A percentile compares a stretch with the other conserved stretches of the same genome.
phyloP scores from a whole-genome alignment of 306 rosid species.

The Prunus padus region DNA sequence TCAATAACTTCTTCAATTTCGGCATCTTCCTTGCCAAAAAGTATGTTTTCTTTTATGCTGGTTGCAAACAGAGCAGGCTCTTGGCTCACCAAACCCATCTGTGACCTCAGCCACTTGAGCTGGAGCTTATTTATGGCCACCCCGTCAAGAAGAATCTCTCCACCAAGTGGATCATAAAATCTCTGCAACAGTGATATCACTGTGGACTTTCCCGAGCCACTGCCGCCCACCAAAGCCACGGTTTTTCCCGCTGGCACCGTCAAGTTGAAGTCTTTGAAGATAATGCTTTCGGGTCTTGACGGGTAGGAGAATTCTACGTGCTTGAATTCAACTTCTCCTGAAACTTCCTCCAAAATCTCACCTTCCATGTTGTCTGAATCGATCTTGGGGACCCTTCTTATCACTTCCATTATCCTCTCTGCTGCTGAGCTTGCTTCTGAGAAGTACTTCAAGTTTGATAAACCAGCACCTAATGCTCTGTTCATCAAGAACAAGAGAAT shows the following conservation, averaged over 20 bases:
- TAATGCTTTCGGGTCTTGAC: constrained; percentile 66
- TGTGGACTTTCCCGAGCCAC: constrained; percentile 93
- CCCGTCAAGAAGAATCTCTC: constrained; percentile 71
- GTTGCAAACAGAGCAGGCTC: constrained; percentile 92
- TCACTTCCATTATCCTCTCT: constrained; percentile 70
- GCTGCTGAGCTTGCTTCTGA: constrained; percentile 75
- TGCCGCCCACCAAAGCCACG: constrained; percentile 77
- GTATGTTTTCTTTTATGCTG: constrained; percentile 68
- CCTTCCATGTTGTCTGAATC: constrained; percentile 79
- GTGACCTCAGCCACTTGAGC: constrained; percentile 82
- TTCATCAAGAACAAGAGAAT: constrained; percentile 10
- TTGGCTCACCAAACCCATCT: constrained; percentile 93
- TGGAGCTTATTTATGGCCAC: constrained; percentile 53
- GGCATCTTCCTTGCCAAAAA: constrained; percentile 86
- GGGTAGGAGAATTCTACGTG: constrained; percentile 72
- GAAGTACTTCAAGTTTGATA: constrained; percentile 78
- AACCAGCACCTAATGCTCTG: constrained; percentile 76
- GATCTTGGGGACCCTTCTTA: constrained; percentile 72
- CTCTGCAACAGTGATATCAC: constrained; percentile 74
- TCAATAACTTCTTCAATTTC: constrained; percentile 51
- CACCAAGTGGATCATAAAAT: constrained; percentile 77
- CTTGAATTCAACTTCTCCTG: constrained; percentile 65
- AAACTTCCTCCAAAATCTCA: constrained; percentile 40
- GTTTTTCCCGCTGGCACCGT: constrained; percentile 74
- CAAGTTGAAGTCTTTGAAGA: constrained; percentile 53